phyloP scores from a whole-genome alignment of 768 basidiomycete species.

The Termitomyces eurrhizus region DNA sequence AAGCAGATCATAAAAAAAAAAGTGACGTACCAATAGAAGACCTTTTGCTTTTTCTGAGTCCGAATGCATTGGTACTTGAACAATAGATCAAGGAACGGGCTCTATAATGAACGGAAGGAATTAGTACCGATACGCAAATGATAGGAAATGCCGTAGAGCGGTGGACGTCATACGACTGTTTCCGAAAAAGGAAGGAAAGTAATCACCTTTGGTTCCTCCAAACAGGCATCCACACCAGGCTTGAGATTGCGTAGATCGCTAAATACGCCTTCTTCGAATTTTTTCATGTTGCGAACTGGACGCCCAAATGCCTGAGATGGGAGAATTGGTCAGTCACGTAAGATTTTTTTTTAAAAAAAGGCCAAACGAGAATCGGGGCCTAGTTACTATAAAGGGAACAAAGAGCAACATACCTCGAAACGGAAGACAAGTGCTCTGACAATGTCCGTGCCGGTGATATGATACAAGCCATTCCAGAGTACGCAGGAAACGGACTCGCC shows the following conservation, averaged over 20 bases:
- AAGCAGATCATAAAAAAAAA: neutral
- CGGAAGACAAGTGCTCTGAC: conserved; percentile 93
- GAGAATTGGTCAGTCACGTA: conserved; percentile 5
- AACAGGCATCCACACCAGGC: conserved; percentile 85
- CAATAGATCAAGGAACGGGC: conserved; percentile 86
- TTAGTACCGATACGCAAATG: neutral
- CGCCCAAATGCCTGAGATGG: conserved; percentile 67
- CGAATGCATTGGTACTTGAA: conserved; percentile 98
- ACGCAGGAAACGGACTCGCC: conserved; percentile 90
- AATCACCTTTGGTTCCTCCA: conserved; percentile 94
- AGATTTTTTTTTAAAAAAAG: neutral
- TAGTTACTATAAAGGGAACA: conserved; percentile 7
- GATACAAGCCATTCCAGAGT: conserved; percentile 86
- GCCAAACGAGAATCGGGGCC: conserved; percentile 1
- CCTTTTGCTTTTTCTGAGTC: conserved; percentile 98
- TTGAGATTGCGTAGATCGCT: conserved; percentile 91
- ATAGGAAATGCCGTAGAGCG: neutral
- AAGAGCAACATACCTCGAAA: conserved; percentile 58
- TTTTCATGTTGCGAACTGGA: conserved; percentile 90
- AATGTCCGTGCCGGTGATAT: conserved; percentile 96
- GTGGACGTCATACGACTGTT: neutral
- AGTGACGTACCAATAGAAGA: conserved; percentile 88
- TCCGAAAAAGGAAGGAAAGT: conserved; percentile 1
- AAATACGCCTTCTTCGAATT: conserved; percentile 97
- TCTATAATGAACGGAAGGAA: conserved; percentile 39